Base-by-base conservation (phyloP, 331 rosid genomes). In the Stylosanthes scabra region DNA sequence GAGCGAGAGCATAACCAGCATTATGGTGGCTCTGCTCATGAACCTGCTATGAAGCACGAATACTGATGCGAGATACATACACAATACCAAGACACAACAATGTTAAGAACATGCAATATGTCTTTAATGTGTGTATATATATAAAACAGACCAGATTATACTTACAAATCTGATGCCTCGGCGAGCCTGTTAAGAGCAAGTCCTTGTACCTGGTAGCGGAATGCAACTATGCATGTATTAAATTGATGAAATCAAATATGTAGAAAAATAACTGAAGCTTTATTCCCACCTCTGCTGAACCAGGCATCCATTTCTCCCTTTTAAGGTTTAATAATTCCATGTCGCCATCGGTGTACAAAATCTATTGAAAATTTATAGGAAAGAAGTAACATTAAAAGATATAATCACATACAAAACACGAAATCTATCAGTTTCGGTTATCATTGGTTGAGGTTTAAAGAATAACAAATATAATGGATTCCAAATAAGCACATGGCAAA, bases 331-430 rank as follows among this genome's bases (percentile, higher is more conserved):
- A 64, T 7, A 42, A 56, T 84, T 93, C 97, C 40, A 59, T 75
- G 27, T 86, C 91, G 0, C 94, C 97, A 39, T 91, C 98, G 37
- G 7, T 66, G 41, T 93, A 93, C 56, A 66, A 52, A 74, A 90
- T 82, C 98, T 88, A 47, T 71, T 59, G 25, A 65, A 75, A 74
- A 78, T 16, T 31, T 54, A 69, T 57, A 12, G 7, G 37, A 70
- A 74, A 41, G 8, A 63, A 4, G 64, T 47, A 40, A 61, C 28
- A 13, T 34, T 6, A 29, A 45, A 49, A 2, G 67, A 5, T 62
- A 14, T 20, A 20, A 27, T 61, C 31, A 14, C 29, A 60, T 8
- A 6, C 9, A 4, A 14, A 51, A 14, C 25, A 1, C 25, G 1
- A 20, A 20, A 20, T 52, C 58, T 3, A 50, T 34, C 11, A 61